Conservation (phyloP, 495 filamentous ascomycete genomes). For the Tetracladium marchalianum region DNA sequence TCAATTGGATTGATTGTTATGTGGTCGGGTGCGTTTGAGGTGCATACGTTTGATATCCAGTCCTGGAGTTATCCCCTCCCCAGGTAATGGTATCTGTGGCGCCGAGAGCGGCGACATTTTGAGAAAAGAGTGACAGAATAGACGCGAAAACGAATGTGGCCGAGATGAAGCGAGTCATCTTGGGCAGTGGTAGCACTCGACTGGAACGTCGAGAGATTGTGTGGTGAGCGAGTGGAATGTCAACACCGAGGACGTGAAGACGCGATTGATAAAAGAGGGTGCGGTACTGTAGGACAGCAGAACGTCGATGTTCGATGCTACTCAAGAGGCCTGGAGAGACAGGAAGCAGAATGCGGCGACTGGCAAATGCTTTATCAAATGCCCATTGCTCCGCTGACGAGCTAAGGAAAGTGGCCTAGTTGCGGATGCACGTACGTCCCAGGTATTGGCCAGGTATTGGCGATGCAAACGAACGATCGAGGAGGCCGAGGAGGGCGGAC, state of each 20-base stretch:
- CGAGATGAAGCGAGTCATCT: slow-evolving; percentile 9
- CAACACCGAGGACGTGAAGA: background rate
- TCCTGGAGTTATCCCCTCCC: slow-evolving; percentile 35
- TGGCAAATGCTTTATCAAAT: background rate
- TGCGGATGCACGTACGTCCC: no score
- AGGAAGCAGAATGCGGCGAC: background rate
- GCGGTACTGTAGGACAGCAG: background rate
- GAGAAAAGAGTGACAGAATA: slow-evolving; percentile 13
- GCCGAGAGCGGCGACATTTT: slow-evolving; percentile 12
- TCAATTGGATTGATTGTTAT: background rate
- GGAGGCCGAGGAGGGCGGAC: no score
- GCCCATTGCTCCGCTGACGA: no score
- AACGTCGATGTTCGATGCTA: background rate
- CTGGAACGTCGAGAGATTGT: background rate
- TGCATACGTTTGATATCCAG: slow-evolving; percentile 33
- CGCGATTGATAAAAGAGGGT: background rate
- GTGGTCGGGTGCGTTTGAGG: background rate
- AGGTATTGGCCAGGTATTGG: no score
- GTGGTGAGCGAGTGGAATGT: background rate
- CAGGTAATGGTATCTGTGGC: slow-evolving; percentile 37
- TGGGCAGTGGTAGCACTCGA: background rate
- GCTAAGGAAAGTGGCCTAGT: no score
- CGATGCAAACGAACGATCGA: no score
- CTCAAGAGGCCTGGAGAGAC: background rate
- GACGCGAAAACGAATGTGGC: slow-evolving; percentile 6